Evolutionary conservation across 495 filamentous ascomycete species (phyloP).

Genomic region (Talaromyces borbonicus): DNA sequence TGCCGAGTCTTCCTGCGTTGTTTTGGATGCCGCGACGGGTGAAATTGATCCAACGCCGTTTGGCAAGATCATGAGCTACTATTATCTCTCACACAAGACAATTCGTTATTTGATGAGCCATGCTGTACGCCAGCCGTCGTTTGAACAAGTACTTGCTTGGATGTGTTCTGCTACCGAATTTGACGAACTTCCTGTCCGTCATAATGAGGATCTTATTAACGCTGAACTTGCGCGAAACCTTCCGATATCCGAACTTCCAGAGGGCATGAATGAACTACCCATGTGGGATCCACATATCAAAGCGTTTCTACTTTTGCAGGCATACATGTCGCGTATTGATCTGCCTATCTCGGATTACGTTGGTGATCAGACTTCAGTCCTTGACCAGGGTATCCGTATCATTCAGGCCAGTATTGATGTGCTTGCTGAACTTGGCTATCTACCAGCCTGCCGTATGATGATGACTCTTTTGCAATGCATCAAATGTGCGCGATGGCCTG

Average conservation of each 20-base stretch:
- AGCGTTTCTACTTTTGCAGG: conserved; percentile 86
- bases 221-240: conserved; percentile 76
- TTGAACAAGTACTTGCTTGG: conserved; percentile 83
- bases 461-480: conserved; percentile 82
- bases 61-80: conserved; percentile 98
- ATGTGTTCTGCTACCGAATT: conserved; percentile 92
- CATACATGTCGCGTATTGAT: conserved; percentile 84
- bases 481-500: conserved; percentile 87
- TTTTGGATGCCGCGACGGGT: conserved; percentile 66
- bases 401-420: conserved; percentile 86
- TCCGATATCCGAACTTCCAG: conserved; percentile 45
- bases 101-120: conserved; percentile 71
- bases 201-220: conserved; percentile 99
- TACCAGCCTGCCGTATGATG: conserved; percentile 63
- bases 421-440: conserved; percentile 79
- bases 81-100: conserved; percentile 95
- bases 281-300: conserved; percentile 99
- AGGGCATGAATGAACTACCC: conserved; percentile 62
- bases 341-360: conserved; percentile 96
- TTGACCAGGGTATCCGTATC: conserved; percentile 95
- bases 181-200: conserved; percentile 94
- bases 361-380: conserved; percentile 78
- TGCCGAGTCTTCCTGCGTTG: conserved; percentile 70
- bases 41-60: conserved; percentile 82
- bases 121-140: conserved; percentile 66